Base-by-base conservation (phyloP, 1,284 basidiomycete genomes). In the Fistulina hepatica region DNA sequence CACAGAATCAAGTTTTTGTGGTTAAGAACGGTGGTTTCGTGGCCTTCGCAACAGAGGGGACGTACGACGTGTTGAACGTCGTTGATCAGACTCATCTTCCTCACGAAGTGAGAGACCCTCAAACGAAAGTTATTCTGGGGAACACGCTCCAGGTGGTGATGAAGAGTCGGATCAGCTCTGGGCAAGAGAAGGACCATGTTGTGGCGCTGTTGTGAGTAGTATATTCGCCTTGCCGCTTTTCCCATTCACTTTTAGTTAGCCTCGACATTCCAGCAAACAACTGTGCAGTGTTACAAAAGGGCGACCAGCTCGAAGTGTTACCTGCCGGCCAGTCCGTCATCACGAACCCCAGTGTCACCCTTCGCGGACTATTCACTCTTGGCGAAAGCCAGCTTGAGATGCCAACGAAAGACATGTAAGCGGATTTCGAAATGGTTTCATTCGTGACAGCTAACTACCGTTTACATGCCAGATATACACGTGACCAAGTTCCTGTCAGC, bases 311-410 rank as follows among this genome's bases (percentile, higher is more conserved):
- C 22, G 74, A 82, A 49, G 65, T 84, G 5, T 65, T 86, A 12
- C 66, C 76, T 33, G 82, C 83, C 25, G 82, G 82, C 5, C 82
- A 86, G 51, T 81, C 81, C 41, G 83, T 76, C 43, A 80, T 86
- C 50, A 85, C 82, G 5, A 81, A 81, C 49, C 81, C 82, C 3
- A 81, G 76, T 43, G 76, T 86, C 26, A 85, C 81, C 2, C 59
- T 86, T 7, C 77, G 83, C 41, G 81, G 81, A 6, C 48, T 84
- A 19, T 86, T 75, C 54, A 83, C 82, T 2, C 68, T 80, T 1
- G 82, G 83, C 16, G 82, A 86, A 53, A 82, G 80, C 48, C 82
- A 86, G 55, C 56, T 82, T 21, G 83, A 85, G 55, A 80, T 85
- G 76, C 80, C 81, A 3, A 84, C 82, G 6, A 85, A 85, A 56